Conservation (phyloP, 2,329 filamentous ascomycete species). For the Neocucurbitaria cava region DNA sequence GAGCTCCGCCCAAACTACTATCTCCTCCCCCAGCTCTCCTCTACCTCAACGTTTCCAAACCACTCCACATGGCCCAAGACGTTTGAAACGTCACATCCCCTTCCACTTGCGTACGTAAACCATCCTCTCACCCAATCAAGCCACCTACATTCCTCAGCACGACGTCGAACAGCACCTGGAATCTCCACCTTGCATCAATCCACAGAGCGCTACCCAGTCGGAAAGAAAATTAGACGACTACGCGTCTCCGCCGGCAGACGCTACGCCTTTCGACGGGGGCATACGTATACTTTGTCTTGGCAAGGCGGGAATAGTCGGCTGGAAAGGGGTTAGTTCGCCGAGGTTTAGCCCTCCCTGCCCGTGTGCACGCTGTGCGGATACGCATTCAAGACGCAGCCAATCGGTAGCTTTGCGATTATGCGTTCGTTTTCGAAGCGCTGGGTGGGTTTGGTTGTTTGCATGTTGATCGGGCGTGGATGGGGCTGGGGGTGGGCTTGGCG, state of each 20-base stretch:
- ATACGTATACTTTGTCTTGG: neutral
- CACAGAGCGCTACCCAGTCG: neutral
- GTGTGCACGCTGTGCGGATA: neutral
- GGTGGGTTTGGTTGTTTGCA: neutral
- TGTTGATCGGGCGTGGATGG: neutral
- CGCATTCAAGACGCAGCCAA: neutral
- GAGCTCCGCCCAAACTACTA: too few species aligned
- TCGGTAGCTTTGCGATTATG: neutral
- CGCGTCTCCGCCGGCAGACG: neutral
- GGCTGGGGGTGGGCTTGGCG: neutral
- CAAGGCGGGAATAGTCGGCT: neutral
- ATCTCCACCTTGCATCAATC: neutral
- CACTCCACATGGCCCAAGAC: neutral
- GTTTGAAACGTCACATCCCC: neutral
- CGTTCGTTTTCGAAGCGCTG: neutral
- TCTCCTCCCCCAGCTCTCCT: neutral
- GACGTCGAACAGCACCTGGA: neutral
- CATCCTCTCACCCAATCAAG: neutral
- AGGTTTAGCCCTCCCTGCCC: neutral
- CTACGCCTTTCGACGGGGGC: neutral
- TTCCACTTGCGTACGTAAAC: neutral
- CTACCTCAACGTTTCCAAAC: neutral
- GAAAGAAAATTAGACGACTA: neutral
- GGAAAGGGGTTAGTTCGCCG: neutral
- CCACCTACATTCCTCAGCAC: neutral